Evolutionary conservation across 371 early-diverging fungal species (phyloP).

Genomic region (Blakeslea trispora): DNA sequence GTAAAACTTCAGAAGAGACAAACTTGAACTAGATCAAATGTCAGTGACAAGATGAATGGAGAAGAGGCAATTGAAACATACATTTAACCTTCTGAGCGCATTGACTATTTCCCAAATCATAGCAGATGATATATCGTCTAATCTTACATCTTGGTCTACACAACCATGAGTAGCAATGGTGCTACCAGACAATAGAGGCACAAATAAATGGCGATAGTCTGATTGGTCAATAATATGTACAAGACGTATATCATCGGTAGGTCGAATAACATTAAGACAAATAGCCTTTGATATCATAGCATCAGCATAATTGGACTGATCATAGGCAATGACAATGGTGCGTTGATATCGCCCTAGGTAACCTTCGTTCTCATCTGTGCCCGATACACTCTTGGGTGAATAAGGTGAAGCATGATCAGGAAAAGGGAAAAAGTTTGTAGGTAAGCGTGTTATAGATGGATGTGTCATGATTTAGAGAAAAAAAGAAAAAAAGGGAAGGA

Average conservation of each 20-base stretch:
- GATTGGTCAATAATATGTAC: slow-evolving; percentile 29
- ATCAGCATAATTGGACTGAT: slow-evolving; percentile 37
- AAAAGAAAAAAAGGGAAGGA: no score
- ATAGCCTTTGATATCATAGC: slow-evolving; percentile 37
- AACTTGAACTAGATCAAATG: slow-evolving; percentile 44
- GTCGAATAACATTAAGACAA: slow-evolving; percentile 17
- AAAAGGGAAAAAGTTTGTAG: no score
- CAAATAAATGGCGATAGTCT: slow-evolving; percentile 21
- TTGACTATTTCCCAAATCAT: slow-evolving; percentile 25
- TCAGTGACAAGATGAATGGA: no score
- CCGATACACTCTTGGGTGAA: no score
- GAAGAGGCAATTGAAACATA: slow-evolving; percentile 12
- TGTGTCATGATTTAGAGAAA: no score
- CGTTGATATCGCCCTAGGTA: no score
- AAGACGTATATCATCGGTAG: slow-evolving; percentile 31
- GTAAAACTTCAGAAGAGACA: slow-evolving; percentile 31
- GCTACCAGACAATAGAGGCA: slow-evolving; percentile 10
- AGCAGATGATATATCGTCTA: slow-evolving; percentile 14
- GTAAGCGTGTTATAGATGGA: no score
- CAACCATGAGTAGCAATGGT: background rate
- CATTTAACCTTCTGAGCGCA: slow-evolving; percentile 23
- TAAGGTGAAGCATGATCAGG: no score
- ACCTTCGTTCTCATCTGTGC: no score
- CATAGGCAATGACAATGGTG: slow-evolving; percentile 31
- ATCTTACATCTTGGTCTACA: background rate